Evolutionary conservation across 306 rosid genomes (phyloP), one percentile per base, ranked within the genome.

Genomic region (Quercus agrifolia): DNA sequence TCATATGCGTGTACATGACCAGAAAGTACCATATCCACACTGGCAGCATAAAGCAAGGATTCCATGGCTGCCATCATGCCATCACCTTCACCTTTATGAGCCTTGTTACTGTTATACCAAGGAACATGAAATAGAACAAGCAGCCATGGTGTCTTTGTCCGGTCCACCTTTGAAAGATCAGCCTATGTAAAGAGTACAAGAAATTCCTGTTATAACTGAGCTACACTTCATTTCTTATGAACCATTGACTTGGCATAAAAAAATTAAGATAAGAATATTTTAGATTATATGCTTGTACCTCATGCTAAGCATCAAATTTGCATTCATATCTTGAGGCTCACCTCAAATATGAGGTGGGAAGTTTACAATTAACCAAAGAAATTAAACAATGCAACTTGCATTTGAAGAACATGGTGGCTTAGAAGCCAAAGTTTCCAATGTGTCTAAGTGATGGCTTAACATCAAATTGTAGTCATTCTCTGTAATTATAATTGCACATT

Each of bases 1-100:
- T 94, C 98, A 41, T 94, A 94, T 38, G 98, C 98, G 67, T 94
- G 98, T 74, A 94, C 98, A 81, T 94, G 98, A 68, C 97, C 98
- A 35, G 97, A 77, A 64, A 94, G 68, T 41, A 90, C 88, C 44
- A 94, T 55, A 82, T 94, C 98, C 44, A 75, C 94, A 41, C 85
- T 77, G 63, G 98, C 98, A 82, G 94, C 92, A 80, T 89, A 80
- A 76, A 94, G 90, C 84, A 94, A 82, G 13, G 94, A 96, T 86
- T 94, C 98, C 83, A 94, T 86, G 74, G 92, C 75, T 72, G 80
- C 79, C 98, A 92, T 92, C 98, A 94, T 94, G 46, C 59, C 77
- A 27, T 75, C 73, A 68, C 97, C 97, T 83, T 94, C 97, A n/a
- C 96, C 93, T 82, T 78, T 91, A 81, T 94, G 98, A 73, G 98